Evolutionary conservation across 768 basidiomycete species (phyloP).

Genomic region (Megacollybia marginata): DNA sequence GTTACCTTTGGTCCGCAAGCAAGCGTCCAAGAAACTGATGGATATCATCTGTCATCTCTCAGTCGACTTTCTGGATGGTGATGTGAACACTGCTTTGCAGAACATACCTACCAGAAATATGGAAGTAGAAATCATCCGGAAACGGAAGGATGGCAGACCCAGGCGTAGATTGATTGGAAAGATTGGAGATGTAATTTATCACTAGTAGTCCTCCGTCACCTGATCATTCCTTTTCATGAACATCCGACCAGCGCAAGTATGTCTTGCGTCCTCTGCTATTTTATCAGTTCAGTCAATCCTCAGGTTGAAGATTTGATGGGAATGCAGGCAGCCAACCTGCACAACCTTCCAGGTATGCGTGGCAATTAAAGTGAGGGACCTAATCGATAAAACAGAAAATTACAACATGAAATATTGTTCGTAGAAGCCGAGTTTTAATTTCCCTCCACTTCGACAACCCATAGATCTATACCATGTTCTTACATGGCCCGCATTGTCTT

Average conservation of each 20-base stretch:
- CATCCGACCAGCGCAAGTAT: conserved; percentile 35
- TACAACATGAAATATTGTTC: background rate
- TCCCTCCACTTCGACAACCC: conserved; percentile 3
- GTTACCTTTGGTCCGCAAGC: conserved; percentile 32
- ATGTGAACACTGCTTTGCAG: conserved; percentile 11
- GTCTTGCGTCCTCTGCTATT: background rate
- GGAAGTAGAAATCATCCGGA: conserved; percentile 32
- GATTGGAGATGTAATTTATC: conserved; percentile 35
- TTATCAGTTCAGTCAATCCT: background rate
- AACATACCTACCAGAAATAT: conserved; percentile 24
- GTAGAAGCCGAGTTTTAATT: background rate
- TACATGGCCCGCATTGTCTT: conserved; percentile 95
- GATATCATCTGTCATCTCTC: conserved; percentile 29
- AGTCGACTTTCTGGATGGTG: conserved; percentile 34
- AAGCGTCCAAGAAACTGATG: conserved; percentile 24
- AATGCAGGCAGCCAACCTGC: conserved; percentile 95
- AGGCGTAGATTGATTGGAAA: conserved; percentile 35
- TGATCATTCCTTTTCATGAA: conserved; percentile 24
- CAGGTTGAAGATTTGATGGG: conserved; percentile 85
- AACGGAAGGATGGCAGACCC: conserved; percentile 36
- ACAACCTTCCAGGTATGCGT: conserved; percentile 61
- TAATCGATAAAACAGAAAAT: conserved; percentile 57
- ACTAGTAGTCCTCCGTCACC: conserved; percentile 11
- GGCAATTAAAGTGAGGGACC: conserved; percentile 44
- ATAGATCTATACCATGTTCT: conserved; percentile 83